Percentiles rank a stretch among this genome's conserved stretches.
phyloP scores from a whole-genome alignment of 257 asterid species.

The Nicotiana benthamiana region DNA sequence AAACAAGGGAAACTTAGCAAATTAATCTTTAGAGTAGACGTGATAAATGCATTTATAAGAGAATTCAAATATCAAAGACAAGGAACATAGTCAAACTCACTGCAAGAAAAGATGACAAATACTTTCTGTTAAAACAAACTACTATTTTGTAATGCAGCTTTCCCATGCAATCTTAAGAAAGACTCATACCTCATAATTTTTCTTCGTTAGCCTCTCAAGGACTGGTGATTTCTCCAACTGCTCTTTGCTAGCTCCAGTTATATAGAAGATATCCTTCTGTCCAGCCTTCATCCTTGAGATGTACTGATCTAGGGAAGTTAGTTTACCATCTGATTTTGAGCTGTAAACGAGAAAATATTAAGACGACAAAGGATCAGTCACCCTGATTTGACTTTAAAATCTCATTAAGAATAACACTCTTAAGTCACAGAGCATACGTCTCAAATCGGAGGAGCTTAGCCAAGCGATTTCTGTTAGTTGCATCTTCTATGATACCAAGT shows the following conservation, averaged over 20 bases:
- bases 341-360: constrained; percentile 30
- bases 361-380: neutral
- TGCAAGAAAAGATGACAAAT: too few species aligned
- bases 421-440: constrained; percentile 35
- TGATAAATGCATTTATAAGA: neutral
- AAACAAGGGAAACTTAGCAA: neutral
- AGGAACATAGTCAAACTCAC: neutral
- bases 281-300: constrained; percentile 90
- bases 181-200: constrained; percentile 64
- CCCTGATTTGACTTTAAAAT: too few species aligned
- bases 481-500: constrained; percentile 89
- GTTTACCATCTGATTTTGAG: constrained; percentile 77
- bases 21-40: neutral
- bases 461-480: constrained; percentile 76
- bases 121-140: too few species aligned
- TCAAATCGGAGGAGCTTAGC: constrained; percentile 90
- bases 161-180: too few species aligned
- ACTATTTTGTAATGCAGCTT: too few species aligned
- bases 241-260: constrained; percentile 90
- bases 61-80: neutral
- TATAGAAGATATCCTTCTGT: constrained; percentile 92
- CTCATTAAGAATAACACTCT: too few species aligned
- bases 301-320: constrained; percentile 86
- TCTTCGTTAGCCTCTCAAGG: constrained; percentile 87
- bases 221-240: constrained; percentile 95